Conservation (phyloP, 2,329 filamentous ascomycete species). For the Ophiosphaerella korrae region DNA sequence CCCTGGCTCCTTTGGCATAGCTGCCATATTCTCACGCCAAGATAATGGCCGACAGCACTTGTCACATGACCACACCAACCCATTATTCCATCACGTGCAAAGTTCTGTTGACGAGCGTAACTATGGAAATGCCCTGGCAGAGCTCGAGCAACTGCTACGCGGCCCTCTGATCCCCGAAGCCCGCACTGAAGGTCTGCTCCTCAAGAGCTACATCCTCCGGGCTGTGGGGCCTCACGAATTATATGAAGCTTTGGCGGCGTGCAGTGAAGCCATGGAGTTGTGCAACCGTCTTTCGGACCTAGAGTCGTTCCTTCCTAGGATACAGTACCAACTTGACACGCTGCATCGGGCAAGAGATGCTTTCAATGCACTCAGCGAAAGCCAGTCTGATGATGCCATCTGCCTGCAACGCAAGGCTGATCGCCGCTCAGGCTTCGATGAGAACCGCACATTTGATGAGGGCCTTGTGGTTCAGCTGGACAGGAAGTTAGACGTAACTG, state of each 20-base stretch:
- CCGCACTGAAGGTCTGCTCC: slow-evolving; percentile 33
- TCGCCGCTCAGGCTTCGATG: slow-evolving; percentile 38
- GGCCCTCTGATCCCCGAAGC: slow-evolving; percentile 31
- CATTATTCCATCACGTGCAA: slow-evolving; percentile 25
- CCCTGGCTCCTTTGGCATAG: slow-evolving; percentile 15
- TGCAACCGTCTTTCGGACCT: slow-evolving; percentile 30
- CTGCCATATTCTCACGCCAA: slow-evolving; percentile 9
- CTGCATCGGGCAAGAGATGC: slow-evolving; percentile 28
- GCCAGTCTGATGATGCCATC: slow-evolving; percentile 14
- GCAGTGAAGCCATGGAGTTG: slow-evolving; percentile 38
- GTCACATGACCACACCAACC: slow-evolving; percentile 13
- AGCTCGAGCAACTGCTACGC: slow-evolving; percentile 32
- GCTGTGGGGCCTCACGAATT: slow-evolving; percentile 29
- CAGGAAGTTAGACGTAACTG: slow-evolving; percentile 18
- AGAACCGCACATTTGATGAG: slow-evolving; percentile 26
- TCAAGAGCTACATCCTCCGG: slow-evolving; percentile 36
- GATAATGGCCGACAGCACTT: neutral
- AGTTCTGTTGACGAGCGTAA: slow-evolving; percentile 21
- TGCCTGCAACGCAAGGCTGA: slow-evolving; percentile 5
- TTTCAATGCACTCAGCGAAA: slow-evolving; percentile 17
- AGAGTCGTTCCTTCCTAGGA: slow-evolving; percentile 24
- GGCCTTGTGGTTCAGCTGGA: slow-evolving; percentile 23
- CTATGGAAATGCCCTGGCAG: slow-evolving; percentile 28
- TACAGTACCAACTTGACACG: slow-evolving; percentile 34
- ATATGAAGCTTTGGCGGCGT: slow-evolving; percentile 37